phyloP scores from a whole-genome alignment of 345 rosid genomes.

The Eucalyptus virginea region DNA sequence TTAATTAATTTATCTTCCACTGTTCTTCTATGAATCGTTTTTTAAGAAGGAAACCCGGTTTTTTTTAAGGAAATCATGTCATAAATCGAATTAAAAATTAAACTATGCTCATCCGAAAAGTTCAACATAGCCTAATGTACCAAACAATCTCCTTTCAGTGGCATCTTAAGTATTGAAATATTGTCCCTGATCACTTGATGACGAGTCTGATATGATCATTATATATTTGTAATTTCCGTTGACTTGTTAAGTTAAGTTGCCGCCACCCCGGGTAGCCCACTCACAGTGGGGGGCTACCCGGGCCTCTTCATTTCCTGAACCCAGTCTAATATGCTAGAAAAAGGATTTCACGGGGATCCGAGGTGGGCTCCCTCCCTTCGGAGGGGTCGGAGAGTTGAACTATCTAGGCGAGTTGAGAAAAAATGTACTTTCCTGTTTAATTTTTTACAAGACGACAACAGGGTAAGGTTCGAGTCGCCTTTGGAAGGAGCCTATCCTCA shows the following conservation, averaged over 20 bases:
- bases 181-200: fast-evolving
- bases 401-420: background rate
- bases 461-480: background rate
- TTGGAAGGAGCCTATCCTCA: background rate
- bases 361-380: too few relatives aligned
- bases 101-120: background rate
- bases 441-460: background rate
- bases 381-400: too few relatives aligned
- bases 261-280: too few relatives aligned
- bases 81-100: background rate
- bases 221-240: fast-evolving
- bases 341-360: too few relatives aligned
- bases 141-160: background rate
- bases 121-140: background rate
- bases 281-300: too few relatives aligned
- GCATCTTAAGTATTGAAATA: background rate
- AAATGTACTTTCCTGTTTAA: background rate
- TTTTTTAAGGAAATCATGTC: background rate
- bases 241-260: background rate
- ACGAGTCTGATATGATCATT: background rate
- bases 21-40: background rate
- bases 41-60: background rate
- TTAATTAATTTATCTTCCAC: background rate
- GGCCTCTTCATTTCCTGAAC: too few relatives aligned
- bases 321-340: too few relatives aligned